Evolutionary conservation across 2,329 filamentous ascomycete genomes (phyloP), one percentile per base, ranked within the genome.

Genomic region (Botryotinia convoluta): DNA sequence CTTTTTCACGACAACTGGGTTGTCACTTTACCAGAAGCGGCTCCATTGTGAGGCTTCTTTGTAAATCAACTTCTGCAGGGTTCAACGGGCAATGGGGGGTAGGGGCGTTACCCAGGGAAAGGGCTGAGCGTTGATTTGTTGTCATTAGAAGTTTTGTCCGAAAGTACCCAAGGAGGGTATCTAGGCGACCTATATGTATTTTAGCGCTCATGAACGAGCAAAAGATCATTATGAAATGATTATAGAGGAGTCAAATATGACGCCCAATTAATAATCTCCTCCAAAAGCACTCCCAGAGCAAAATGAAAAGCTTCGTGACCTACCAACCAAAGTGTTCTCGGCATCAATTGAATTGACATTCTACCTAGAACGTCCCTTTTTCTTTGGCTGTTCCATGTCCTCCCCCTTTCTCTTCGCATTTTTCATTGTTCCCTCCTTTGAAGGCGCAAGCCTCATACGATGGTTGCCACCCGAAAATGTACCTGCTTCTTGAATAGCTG

Each of bases 401-500:
- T 77, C 75, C 59, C 67, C 59, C n/a, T 73, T 75, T 74, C 76
- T 76, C 62, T 78, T 79, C 62, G 59, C 76, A 39, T 54, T 74
- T 44, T 63, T 60, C 51, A 54, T 37, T 26, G 32, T 61, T 64
- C 42, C 42, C 37, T 54, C 45, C 14, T 60, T 60, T 6, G 51
- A 42, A 61, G 42, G 32, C 67, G 68, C 45, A 32, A 63, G 76
- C 73, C 80, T 81, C 81, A 82, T 83, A 76, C 77, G 78, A 73
- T 77, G 80, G 68, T 81, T 80, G 75, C 71, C 76, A 69, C 73
- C 77, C 8, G 72, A 54, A 59, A 80, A 81, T 16, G 74, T 72
- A 32, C 48, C 70, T 48, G 85, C 81, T 76, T 84, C 82, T 60
- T 77, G 74, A 70, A 84, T 82, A 1, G 87, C 81, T 75, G 84